Percentiles rank a stretch among this genome's conserved stretches.
Conservation (phyloP, 306 rosid species). For the Trifolium subterraneum region DNA sequence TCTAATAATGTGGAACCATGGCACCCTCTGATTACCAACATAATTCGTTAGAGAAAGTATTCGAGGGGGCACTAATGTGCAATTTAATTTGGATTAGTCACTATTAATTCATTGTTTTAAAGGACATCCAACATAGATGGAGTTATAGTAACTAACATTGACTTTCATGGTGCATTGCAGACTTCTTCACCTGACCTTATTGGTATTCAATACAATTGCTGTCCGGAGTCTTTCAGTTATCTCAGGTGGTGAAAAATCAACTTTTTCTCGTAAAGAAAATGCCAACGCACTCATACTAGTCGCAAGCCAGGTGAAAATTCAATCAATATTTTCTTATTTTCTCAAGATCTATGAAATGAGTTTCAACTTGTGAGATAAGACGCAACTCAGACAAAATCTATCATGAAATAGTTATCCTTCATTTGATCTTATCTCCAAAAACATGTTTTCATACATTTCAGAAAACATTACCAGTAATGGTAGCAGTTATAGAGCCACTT, state of each 20-base stretch:
- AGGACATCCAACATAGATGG: conserved; percentile 24
- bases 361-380: conserved; percentile 30
- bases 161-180: conserved; percentile 57
- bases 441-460: conserved; percentile 43
- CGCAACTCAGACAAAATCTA: conserved; percentile 17
- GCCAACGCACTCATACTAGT: conserved; percentile 68
- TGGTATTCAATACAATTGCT: conserved; percentile 64
- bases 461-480: conserved; percentile 97
- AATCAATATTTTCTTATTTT: conserved; percentile 15
- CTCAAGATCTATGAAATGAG: conserved; percentile 15
- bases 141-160: conserved; percentile 36
- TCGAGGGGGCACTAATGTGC: not conserved
- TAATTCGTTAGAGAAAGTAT: not conserved
- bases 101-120: not conserved
- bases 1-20: not conserved
- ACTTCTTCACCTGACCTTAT: conserved; percentile 70
- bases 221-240: conserved; percentile 55
- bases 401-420: conserved; percentile 5
- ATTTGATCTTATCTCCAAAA: conserved; percentile 11
- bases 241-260: conserved; percentile 68
- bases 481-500: conserved; percentile 90
- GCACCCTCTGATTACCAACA: not conserved
- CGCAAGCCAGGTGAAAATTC: conserved; percentile 78
- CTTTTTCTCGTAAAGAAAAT: conserved; percentile 68
- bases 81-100: conserved; percentile 11